A percentile compares a stretch with the other conserved stretches of the same genome.
Conservation (phyloP, 1,284 basidiomycete genomes). For the Veloboletus limbatus region DNA sequence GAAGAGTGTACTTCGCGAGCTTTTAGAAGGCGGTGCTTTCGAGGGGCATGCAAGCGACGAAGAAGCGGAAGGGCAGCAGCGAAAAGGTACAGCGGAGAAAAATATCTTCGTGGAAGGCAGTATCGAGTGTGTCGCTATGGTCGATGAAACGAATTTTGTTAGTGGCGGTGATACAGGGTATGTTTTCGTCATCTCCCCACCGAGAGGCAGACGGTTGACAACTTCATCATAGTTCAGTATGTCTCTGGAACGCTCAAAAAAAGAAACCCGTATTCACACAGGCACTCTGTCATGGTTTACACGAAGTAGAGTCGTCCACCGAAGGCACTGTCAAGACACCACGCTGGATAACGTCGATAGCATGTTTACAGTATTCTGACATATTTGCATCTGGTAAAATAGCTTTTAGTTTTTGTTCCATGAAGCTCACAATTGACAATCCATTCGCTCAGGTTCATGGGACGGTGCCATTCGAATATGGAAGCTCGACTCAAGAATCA, state of each 20-base stretch:
- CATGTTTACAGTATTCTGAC: slow-evolving; percentile 84
- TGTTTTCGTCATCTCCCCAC: slow-evolving; percentile 16
- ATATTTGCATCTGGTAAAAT: slow-evolving; percentile 82
- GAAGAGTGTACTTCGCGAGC: slow-evolving; percentile 71
- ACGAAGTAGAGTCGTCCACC: slow-evolving; percentile 64
- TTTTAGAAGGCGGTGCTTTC: slow-evolving; percentile 74
- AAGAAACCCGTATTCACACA: slow-evolving; percentile 94
- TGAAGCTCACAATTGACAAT: slow-evolving; percentile 6
- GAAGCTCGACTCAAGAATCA: slow-evolving; percentile 77
- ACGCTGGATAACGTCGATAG: slow-evolving; percentile 88
- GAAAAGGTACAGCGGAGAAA: slow-evolving; percentile 40
- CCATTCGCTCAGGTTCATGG: slow-evolving; percentile 72
- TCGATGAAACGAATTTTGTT: slow-evolving; percentile 91
- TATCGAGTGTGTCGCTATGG: slow-evolving; percentile 89
- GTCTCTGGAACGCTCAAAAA: slow-evolving; percentile 90
- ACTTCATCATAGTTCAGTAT: slow-evolving; percentile 64
- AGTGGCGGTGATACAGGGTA: slow-evolving; percentile 96
- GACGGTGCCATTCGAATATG: slow-evolving; percentile 87
- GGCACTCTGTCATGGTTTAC: slow-evolving; percentile 83
- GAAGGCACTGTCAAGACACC: slow-evolving; percentile 77
- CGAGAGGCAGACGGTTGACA: neutral
- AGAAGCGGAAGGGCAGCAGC: slow-evolving; percentile 37
- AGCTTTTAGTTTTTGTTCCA: neutral
- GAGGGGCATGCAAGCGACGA: slow-evolving; percentile 49
- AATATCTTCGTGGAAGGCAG: slow-evolving; percentile 82